These are phyloP conservation scores for Prunus mongolica DNA, from an alignment of 306 rosid species.

Conservation along the genomic window DNA sequence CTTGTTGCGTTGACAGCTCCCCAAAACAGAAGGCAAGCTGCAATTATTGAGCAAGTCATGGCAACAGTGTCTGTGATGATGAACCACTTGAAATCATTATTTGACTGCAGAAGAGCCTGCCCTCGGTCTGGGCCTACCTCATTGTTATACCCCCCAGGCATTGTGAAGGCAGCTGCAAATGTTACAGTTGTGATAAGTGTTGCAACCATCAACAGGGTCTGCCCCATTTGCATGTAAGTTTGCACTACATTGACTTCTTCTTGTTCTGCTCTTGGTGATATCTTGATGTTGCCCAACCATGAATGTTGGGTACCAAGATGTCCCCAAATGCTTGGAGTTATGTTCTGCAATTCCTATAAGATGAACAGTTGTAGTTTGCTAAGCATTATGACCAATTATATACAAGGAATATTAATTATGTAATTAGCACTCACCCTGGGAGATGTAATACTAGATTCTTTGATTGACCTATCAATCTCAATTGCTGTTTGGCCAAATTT, in stretches of 20 bases:
- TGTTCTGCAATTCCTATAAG: neutral
- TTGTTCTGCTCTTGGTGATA: neutral
- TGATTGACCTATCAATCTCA: neutral
- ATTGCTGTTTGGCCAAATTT: neutral
- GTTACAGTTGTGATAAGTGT: neutral
- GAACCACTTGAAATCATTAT: neutral
- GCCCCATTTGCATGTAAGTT: neutral
- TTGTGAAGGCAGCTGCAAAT: constrained; percentile 7
- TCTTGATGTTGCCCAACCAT: neutral
- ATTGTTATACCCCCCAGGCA: neutral
- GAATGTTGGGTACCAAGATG: neutral
- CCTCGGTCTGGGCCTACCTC: neutral
- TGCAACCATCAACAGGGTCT: constrained; percentile 4
- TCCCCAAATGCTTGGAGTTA: neutral
- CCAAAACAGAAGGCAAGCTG: constrained; percentile 2
- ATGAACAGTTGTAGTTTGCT: neutral
- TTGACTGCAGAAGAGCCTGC: neutral
- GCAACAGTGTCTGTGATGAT: neutral
- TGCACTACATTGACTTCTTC: neutral
- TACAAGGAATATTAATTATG: neutral
- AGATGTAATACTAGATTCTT: neutral
- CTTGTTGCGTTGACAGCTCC: neutral
- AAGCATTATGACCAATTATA: neutral
- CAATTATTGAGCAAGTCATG: neutral
- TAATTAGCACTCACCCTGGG: neutral